These are phyloP conservation scores for Iris pallida DNA, from an alignment of 116 monocot genomes.

Conservation along the genomic window DNA sequence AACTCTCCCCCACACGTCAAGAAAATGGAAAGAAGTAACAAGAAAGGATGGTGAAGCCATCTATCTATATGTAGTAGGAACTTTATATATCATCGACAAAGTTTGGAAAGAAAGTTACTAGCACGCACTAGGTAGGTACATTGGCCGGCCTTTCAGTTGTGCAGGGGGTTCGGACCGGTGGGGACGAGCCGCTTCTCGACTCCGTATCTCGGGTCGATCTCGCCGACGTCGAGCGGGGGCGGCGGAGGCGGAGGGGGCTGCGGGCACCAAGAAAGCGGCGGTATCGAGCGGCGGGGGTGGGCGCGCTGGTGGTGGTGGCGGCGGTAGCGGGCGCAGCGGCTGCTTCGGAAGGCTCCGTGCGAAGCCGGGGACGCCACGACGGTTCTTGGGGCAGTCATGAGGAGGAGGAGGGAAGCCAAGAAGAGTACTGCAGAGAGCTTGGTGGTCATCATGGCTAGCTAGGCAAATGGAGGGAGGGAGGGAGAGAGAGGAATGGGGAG, in stretches of 20 bases:
- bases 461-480: background rate
- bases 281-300: background rate
- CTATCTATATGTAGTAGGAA: background rate
- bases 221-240: slow-evolving; percentile 5
- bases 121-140: background rate
- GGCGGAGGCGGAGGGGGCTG: too few species aligned
- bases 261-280: background rate
- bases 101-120: background rate
- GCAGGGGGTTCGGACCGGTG: slow-evolving; percentile 57
- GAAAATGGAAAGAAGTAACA: too few species aligned
- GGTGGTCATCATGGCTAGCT: background rate
- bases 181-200: slow-evolving; percentile 57
- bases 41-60: too few species aligned
- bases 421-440: too few species aligned
- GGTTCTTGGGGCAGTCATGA: background rate
- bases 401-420: too few species aligned
- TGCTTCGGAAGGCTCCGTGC: background rate
- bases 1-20: too few species aligned
- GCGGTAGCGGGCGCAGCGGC: background rate
- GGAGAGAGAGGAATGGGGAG: background rate
- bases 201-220: slow-evolving; percentile 50
- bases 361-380: background rate
- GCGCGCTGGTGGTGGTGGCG: background rate
- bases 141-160: slow-evolving; percentile 30
- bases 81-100: too few species aligned